Evolutionary conservation across 495 filamentous ascomycete genomes (phyloP).

Genomic region (Trichoderma gamsii): DNA sequence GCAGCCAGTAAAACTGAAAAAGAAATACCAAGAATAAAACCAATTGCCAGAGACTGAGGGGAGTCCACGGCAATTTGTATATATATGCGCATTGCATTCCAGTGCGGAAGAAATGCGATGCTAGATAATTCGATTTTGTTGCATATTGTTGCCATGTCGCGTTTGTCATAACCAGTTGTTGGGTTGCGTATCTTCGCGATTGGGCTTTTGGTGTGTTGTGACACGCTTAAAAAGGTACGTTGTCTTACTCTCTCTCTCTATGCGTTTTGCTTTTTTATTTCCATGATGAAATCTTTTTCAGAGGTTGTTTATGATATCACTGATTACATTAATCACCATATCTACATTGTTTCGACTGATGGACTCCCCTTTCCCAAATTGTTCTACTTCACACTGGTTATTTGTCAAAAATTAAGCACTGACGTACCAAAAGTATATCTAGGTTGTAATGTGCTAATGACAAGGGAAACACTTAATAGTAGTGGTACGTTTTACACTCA

Average conservation of each 20-base stretch:
- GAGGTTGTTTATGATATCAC: constrained; percentile 46
- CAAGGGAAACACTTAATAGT: no score
- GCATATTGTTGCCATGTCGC: neutral
- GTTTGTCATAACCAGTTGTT: neutral
- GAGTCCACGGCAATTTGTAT: constrained; percentile 22
- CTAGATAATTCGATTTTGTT: constrained; percentile 26
- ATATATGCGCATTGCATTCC: constrained; percentile 19
- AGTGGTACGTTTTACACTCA: no score
- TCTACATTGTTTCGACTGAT: constrained; percentile 30
- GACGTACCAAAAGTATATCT: no score
- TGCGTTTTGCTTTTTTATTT: constrained; percentile 7
- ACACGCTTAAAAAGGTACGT: constrained; percentile 21
- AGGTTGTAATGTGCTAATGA: no score
- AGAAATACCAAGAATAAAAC: constrained; percentile 16
- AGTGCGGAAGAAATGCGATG: constrained; percentile 15
- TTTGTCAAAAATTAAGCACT: no score
- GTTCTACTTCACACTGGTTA: neutral
- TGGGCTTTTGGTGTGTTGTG: neutral
- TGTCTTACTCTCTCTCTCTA: constrained; percentile 9
- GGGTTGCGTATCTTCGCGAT: neutral
- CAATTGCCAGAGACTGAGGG: constrained; percentile 15
- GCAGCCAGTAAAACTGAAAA: constrained; percentile 17
- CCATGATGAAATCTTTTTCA: constrained; percentile 33
- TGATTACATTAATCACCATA: constrained; percentile 39
- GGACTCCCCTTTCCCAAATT: neutral